A percentile compares a stretch with the other conserved stretches of the same genome.
These are phyloP conservation scores for Boletus calvinii DNA, from an alignment of 1,284 basidiomycete species.

Conservation along the genomic window DNA sequence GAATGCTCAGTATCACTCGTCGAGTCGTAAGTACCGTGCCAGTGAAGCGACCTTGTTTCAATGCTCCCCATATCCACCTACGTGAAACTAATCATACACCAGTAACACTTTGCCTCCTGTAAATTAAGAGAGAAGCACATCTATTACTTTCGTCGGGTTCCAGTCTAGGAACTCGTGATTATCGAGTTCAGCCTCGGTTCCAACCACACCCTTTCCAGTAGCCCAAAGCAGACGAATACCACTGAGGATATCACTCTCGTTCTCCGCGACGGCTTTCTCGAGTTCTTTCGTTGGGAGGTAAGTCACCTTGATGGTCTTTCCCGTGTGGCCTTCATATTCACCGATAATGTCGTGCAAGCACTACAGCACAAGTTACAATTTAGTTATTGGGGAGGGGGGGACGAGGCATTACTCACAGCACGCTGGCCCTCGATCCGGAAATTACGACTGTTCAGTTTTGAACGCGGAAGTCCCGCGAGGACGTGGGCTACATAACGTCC, in stretches of 20 bases:
- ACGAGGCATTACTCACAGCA: not conserved
- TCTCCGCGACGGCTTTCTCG: slow-evolving; percentile 1
- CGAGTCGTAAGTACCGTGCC: no score
- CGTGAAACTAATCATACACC: no score
- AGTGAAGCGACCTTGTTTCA: no score
- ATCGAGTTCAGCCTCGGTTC: not conserved
- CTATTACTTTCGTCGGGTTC: slow-evolving; percentile 1
- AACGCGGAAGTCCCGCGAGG: not conserved
- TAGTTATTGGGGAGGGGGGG: not conserved
- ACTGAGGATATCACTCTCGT: not conserved
- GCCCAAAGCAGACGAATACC: slow-evolving; percentile 1
- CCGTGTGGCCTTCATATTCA: not conserved
- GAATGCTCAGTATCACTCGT: no score
- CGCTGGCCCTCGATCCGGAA: slow-evolving; percentile 5
- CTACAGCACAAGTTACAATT: not conserved
- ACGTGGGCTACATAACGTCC: slow-evolving; percentile 1
- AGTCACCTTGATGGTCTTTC: slow-evolving; percentile 3
- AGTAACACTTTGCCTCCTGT: not conserved
- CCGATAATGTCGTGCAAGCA: not conserved
- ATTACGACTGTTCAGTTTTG: not conserved
- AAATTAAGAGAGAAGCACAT: not conserved
- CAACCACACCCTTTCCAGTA: slow-evolving; percentile 4
- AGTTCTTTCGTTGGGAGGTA: not conserved
- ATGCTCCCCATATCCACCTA: no score
- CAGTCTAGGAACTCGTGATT: slow-evolving; percentile 1